phyloP scores from a whole-genome alignment of 106 monocot genomes.

The Allium sativum region DNA sequence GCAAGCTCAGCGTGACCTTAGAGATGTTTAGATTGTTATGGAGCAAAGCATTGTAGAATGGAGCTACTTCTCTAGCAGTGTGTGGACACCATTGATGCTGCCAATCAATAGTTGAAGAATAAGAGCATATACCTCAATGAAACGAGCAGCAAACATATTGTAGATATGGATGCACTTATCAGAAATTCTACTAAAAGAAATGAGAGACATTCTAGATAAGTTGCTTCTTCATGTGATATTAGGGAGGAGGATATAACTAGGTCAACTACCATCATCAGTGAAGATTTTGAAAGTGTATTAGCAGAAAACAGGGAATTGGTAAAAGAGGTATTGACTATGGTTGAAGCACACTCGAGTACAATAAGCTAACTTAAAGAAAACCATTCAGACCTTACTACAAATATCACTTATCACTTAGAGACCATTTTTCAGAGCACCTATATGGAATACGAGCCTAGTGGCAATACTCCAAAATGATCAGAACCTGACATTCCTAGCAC shows the following conservation, averaged over 20 bases:
- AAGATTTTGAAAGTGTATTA: slow-evolving; percentile 34
- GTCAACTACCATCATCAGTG: slow-evolving; percentile 24
- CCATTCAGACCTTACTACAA: too few relatives aligned
- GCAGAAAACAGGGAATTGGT: slow-evolving; percentile 34
- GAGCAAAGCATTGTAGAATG: slow-evolving; percentile 81
- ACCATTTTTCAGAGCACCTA: too few relatives aligned
- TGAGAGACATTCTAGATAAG: slow-evolving; percentile 56
- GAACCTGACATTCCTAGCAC: too few relatives aligned
- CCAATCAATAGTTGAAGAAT: slow-evolving; percentile 66
- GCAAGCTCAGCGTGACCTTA: slow-evolving; percentile 36
- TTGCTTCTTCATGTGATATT: slow-evolving; percentile 26
- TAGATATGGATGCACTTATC: slow-evolving; percentile 43
- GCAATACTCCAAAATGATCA: too few relatives aligned
- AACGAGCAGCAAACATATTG: slow-evolving; percentile 38
- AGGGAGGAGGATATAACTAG: slow-evolving; percentile 42
- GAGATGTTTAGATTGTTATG: slow-evolving; percentile 47
- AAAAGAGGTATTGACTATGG: too few relatives aligned
- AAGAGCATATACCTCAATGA: slow-evolving; percentile 30
- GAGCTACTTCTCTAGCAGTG: slow-evolving; percentile 54
- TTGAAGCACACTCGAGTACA: too few relatives aligned
- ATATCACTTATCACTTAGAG: too few relatives aligned
- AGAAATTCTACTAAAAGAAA: slow-evolving; percentile 47
- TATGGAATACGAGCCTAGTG: too few relatives aligned
- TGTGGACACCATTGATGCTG: slow-evolving; percentile 36
- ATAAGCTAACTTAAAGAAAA: too few relatives aligned